Conservation (phyloP, 2,329 filamentous ascomycete genomes). For the Juglanconis sp. region DNA sequence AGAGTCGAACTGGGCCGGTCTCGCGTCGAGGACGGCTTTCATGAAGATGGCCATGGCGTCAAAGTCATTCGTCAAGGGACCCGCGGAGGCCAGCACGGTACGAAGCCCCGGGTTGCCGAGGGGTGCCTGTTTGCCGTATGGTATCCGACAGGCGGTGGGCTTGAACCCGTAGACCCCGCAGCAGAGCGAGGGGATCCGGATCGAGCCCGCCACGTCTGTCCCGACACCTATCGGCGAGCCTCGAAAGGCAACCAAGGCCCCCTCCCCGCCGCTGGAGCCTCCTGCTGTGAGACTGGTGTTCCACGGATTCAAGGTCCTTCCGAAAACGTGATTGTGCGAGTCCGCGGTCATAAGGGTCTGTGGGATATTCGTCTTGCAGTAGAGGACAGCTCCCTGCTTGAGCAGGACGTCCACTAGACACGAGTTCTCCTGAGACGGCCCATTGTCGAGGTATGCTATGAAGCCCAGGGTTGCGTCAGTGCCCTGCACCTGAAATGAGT, state of each 20-base stretch:
- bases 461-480: constrained; percentile 15
- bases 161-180: constrained; percentile 21
- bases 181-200: constrained; percentile 20
- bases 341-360: constrained; percentile 21
- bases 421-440: constrained; percentile 16
- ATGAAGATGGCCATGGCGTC: constrained; percentile 14
- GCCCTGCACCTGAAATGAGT: constrained; percentile 17
- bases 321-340: constrained; percentile 19
- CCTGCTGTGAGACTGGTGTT: constrained; percentile 17
- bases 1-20: constrained; percentile 12
- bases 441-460: constrained; percentile 13
- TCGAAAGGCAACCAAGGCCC: constrained; percentile 17
- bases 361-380: constrained; percentile 20
- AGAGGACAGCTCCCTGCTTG: constrained; percentile 18
- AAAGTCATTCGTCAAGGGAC: constrained; percentile 18
- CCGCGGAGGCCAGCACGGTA: constrained; percentile 13
- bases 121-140: constrained; percentile 16
- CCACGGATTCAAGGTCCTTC: constrained; percentile 13
- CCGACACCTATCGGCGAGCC: constrained; percentile 20
- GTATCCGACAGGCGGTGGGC: constrained; percentile 13
- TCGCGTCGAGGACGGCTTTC: constrained; percentile 15
- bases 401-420: constrained; percentile 19
- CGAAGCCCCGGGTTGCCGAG: constrained; percentile 13
- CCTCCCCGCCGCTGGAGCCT: constrained; percentile 20
- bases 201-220: constrained; percentile 21